These are phyloP conservation scores for Chytridiales sp. DNA, from an alignment of 371 early-diverging fungal species.

Conservation along the genomic window DNA sequence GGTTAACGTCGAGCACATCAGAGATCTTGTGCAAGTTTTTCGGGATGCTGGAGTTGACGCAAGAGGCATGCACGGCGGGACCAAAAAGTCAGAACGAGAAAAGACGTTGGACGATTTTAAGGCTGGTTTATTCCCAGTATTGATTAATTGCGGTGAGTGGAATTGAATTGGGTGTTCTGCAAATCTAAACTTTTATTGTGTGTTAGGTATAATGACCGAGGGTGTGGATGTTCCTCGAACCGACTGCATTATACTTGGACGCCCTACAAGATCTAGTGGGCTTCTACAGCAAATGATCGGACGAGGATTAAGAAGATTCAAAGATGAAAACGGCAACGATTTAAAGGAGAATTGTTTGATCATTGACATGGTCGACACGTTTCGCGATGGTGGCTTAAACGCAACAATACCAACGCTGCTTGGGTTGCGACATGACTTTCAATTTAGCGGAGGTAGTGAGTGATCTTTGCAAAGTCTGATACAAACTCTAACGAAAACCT, in stretches of 20 bases:
- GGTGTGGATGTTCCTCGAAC: constrained; percentile 82
- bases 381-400: background rate
- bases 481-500: background rate
- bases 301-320: constrained; percentile 72
- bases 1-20: constrained; percentile 74
- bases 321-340: background rate
- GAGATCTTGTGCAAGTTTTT: constrained; percentile 61
- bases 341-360: constrained; percentile 77
- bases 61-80: constrained; percentile 63
- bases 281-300: constrained; percentile 96
- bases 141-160: constrained; percentile 78
- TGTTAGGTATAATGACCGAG: constrained; percentile 45
- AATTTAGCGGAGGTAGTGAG: constrained; percentile 9
- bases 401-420: constrained; percentile 42
- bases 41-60: constrained; percentile 59
- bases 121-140: constrained; percentile 67
- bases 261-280: constrained; percentile 78
- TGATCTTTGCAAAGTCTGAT: constrained; percentile 1
- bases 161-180: constrained; percentile 47
- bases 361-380: constrained; percentile 79
- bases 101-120: constrained; percentile 61
- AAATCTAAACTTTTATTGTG: constrained; percentile 68
- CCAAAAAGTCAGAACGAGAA: constrained; percentile 53
- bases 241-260: constrained; percentile 84
- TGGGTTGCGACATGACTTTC: constrained; percentile 33